phyloP scores from a whole-genome alignment of 1,139 yeast species.

The Diutina pseudorugosa region DNA sequence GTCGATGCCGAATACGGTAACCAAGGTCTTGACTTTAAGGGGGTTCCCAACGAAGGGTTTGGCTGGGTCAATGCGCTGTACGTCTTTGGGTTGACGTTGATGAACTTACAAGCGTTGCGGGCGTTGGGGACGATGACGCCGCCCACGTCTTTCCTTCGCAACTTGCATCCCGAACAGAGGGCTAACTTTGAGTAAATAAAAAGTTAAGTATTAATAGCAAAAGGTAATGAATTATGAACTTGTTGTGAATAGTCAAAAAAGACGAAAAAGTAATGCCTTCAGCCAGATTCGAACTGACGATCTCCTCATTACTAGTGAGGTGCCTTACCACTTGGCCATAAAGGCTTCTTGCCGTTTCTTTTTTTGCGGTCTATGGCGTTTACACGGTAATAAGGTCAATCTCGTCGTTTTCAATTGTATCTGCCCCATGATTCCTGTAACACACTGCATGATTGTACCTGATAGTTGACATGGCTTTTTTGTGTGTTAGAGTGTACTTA shows the following conservation, averaged over 20 bases:
- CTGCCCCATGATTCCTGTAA: no score
- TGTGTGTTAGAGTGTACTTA: no score
- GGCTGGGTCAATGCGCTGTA: constrained; percentile 96
- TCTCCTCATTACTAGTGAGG: constrained; percentile 87
- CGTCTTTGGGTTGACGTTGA: constrained; percentile 57
- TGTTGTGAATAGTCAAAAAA: no score
- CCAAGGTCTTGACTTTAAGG: constrained; percentile 87
- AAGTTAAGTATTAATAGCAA: no score
- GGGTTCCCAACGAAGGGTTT: constrained; percentile 92
- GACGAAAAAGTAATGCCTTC: constrained; percentile 39
- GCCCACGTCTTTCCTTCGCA: constrained; percentile 55
- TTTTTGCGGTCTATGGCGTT: no score
- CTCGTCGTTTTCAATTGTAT: no score
- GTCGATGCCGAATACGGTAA: constrained; percentile 97
- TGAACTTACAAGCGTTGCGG: constrained; percentile 59
- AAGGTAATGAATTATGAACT: no score
- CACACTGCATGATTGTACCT: no score
- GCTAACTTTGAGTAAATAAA: neutral
- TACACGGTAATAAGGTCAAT: no score
- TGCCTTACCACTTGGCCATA: constrained; percentile 79
- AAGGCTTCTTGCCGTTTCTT: neutral
- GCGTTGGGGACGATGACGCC: constrained; percentile 78
- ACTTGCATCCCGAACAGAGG: constrained; percentile 16
- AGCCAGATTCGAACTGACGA: constrained; percentile 82
- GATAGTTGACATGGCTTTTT: no score